These are phyloP conservation scores for Chlorella sp. DNA, from an alignment of 139 green algal species.

Conservation along the genomic window DNA sequence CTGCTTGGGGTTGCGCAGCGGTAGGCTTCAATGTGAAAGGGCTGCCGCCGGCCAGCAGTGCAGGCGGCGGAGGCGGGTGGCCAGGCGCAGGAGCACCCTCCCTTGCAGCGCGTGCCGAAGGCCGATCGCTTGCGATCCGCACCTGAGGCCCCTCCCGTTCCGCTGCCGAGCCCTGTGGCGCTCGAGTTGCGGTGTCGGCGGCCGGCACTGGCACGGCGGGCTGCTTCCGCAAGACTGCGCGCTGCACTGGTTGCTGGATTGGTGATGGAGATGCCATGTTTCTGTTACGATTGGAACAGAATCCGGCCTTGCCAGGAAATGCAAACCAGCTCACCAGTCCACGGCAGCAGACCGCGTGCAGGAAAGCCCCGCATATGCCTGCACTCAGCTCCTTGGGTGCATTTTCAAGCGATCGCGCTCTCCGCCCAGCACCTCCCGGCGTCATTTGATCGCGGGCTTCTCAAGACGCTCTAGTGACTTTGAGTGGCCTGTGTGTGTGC, in stretches of 20 bases:
- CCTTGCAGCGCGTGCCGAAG: neutral
- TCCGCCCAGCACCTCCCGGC: too few relatives aligned
- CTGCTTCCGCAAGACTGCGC: constrained; percentile 2
- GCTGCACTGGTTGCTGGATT: neutral
- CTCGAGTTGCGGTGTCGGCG: neutral
- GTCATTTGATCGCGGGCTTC: too few relatives aligned
- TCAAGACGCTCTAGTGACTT: too few relatives aligned
- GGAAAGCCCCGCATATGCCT: too few relatives aligned
- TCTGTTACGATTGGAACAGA: too few relatives aligned
- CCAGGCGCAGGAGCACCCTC: neutral
- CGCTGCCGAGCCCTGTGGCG: neutral
- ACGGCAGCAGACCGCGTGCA: too few relatives aligned
- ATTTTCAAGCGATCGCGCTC: too few relatives aligned
- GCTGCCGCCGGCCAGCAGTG: neutral
- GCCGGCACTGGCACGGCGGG: neutral
- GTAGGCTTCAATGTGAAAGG: neutral
- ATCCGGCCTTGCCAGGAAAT: neutral
- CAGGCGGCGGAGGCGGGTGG: too few relatives aligned
- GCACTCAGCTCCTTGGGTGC: too few relatives aligned
- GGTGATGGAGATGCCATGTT: too few relatives aligned
- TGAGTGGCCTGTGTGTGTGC: too few relatives aligned
- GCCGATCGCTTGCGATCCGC: neutral
- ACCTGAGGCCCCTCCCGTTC: neutral
- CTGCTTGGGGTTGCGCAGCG: too few relatives aligned
- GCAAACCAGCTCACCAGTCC: neutral